phyloP scores from a whole-genome alignment of 495 filamentous ascomycete species.

The Niebla homalea region DNA sequence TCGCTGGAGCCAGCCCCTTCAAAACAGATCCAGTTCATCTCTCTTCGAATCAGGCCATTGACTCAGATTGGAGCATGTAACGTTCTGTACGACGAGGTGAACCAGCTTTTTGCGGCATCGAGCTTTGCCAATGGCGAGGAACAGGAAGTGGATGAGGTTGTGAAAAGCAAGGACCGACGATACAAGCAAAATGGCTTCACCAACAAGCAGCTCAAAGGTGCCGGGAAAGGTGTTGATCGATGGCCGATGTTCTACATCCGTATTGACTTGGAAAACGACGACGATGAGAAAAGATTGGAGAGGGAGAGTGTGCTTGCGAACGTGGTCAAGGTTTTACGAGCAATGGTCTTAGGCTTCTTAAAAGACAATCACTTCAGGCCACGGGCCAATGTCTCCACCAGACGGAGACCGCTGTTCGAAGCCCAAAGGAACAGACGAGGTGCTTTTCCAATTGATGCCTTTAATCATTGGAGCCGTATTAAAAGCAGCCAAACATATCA shows the following conservation, averaged over 20 bases:
- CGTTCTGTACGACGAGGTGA: slow-evolving; percentile 65
- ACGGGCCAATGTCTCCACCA: slow-evolving; percentile 11
- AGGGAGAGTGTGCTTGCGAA: slow-evolving; percentile 34
- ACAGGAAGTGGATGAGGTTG: slow-evolving; percentile 21
- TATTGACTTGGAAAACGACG: slow-evolving; percentile 34
- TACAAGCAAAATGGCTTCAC: slow-evolving; percentile 39
- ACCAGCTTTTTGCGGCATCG: slow-evolving; percentile 62
- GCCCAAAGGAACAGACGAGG: slow-evolving; percentile 11
- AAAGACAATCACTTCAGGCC: slow-evolving; percentile 53
- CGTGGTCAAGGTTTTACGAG: slow-evolving; percentile 47
- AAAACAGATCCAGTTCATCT: slow-evolving; percentile 66
- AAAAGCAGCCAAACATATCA: slow-evolving; percentile 37
- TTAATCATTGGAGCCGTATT: slow-evolving; percentile 53
- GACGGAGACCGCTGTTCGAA: not conserved
- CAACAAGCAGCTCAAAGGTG: slow-evolving; percentile 39
- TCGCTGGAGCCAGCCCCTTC: slow-evolving; percentile 56
- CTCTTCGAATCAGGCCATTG: slow-evolving; percentile 52
- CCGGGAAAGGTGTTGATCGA: slow-evolving; percentile 55
- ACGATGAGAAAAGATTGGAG: slow-evolving; percentile 18
- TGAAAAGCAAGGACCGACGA: slow-evolving; percentile 23
- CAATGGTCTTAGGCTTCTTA: slow-evolving; percentile 54
- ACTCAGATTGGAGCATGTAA: slow-evolving; percentile 40
- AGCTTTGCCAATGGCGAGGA: slow-evolving; percentile 58
- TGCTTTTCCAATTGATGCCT: slow-evolving; percentile 20
- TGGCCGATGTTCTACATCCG: slow-evolving; percentile 88